Conservation (phyloP, 257 asterid genomes). For the Fraxinus anomala region DNA sequence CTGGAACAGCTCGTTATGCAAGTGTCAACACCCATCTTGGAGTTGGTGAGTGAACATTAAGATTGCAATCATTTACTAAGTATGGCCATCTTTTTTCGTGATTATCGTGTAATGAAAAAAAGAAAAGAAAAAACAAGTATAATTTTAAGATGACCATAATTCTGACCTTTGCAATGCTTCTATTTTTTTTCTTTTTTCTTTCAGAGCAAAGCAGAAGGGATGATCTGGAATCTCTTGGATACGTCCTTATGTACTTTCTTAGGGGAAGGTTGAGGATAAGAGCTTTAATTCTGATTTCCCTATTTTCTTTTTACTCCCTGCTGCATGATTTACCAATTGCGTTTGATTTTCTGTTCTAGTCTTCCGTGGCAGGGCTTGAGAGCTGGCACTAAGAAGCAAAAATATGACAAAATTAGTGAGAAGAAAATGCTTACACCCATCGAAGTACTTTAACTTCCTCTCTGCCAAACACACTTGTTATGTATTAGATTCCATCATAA, state of each 20-base stretch:
- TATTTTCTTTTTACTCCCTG: not conserved
- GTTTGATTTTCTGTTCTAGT: slow-evolving; percentile 28
- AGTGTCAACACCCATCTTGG: slow-evolving; percentile 60
- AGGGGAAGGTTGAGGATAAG: slow-evolving; percentile 44
- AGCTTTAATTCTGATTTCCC: not conserved
- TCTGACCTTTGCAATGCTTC: not conserved
- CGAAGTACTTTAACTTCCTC: slow-evolving; percentile 38
- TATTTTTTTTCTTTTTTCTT: not conserved
- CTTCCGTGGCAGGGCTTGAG: slow-evolving; percentile 64
- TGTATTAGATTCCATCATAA: not conserved
- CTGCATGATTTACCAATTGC: not conserved
- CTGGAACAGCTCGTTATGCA: slow-evolving; percentile 61
- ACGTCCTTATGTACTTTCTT: slow-evolving; percentile 58
- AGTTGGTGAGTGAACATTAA: slow-evolving; percentile 42
- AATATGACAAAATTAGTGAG: slow-evolving; percentile 57
- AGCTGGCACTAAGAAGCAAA: slow-evolving; percentile 60
- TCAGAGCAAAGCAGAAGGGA: slow-evolving; percentile 79
- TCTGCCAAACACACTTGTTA: not conserved
- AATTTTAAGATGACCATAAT: not conserved
- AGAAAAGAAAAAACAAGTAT: not conserved
- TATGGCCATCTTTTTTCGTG: not conserved
- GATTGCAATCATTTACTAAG: not conserved
- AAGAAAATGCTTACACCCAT: slow-evolving; percentile 58
- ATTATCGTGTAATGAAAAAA: not conserved
- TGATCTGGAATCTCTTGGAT: slow-evolving; percentile 93